Conservation (phyloP, 1,139 yeast genomes). For the Taphrina flavorubra region DNA sequence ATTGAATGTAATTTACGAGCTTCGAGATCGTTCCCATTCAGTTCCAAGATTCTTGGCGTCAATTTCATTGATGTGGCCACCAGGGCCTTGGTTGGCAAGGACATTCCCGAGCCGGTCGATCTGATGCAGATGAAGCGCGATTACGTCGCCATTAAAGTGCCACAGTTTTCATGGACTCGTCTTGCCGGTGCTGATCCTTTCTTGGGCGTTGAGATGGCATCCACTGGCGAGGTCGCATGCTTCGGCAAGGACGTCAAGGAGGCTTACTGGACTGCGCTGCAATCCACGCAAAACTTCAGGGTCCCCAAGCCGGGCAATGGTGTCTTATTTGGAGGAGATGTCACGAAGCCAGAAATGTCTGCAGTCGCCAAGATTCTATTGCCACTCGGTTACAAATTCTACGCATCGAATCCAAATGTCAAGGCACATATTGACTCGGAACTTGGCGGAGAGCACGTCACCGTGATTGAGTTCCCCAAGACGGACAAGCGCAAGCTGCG, state of each 20-base stretch:
- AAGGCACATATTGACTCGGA: slow-evolving; percentile 66
- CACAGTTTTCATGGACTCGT: slow-evolving; percentile 97
- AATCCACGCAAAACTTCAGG: slow-evolving; percentile 94
- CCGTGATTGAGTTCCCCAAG: slow-evolving; percentile 79
- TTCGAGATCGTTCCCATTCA: slow-evolving; percentile 98
- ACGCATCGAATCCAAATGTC: slow-evolving; percentile 74
- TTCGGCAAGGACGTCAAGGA: slow-evolving; percentile 84
- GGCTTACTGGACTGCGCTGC: slow-evolving; percentile 97
- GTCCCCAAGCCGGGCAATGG: slow-evolving; percentile 91
- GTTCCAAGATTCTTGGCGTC: slow-evolving; percentile 90
- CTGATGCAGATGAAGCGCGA: slow-evolving; percentile 65
- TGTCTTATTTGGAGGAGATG: slow-evolving; percentile 90
- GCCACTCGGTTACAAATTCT: slow-evolving; percentile 80
- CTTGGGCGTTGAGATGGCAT: slow-evolving; percentile 98
- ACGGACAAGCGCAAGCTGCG: slow-evolving; percentile 90
- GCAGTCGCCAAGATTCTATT: slow-evolving; percentile 71
- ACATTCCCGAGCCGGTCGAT: slow-evolving; percentile 71
- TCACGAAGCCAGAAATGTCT: slow-evolving; percentile 71
- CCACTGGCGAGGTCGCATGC: slow-evolving; percentile 98
- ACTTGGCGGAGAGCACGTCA: slow-evolving; percentile 55
- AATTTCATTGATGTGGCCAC: slow-evolving; percentile 95
- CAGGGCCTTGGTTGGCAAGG: slow-evolving; percentile 75
- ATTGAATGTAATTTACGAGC: slow-evolving; percentile 99
- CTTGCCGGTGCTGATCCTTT: slow-evolving; percentile 99
- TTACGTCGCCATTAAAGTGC: slow-evolving; percentile 95